These are phyloP conservation scores for Moesziomyces antarcticus DNA, from an alignment of 1,284 basidiomycete species.

Conservation along the genomic window DNA sequence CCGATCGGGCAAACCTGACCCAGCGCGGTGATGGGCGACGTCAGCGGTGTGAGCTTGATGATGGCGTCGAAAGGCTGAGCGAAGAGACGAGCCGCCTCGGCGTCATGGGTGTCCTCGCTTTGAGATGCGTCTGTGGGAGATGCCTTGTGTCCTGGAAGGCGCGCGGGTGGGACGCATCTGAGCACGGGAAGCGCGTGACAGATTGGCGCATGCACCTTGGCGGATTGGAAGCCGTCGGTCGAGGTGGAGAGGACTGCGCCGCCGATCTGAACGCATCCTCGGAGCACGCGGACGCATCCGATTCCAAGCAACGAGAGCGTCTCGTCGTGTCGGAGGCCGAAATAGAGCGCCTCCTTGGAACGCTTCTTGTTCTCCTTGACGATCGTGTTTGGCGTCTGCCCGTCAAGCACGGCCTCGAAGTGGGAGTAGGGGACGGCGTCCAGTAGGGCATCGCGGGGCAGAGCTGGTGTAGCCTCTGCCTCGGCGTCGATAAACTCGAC, in stretches of 20 bases:
- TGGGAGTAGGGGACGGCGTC: slow-evolving; percentile 37
- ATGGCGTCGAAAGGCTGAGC: slow-evolving; percentile 18
- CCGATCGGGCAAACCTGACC: slow-evolving; percentile 37
- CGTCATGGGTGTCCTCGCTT: neutral
- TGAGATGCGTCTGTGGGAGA: neutral
- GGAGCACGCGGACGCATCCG: slow-evolving; percentile 24
- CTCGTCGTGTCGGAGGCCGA: slow-evolving; percentile 26
- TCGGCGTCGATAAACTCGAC: neutral
- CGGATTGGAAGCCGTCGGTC: slow-evolving; percentile 10
- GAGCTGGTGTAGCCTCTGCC: neutral
- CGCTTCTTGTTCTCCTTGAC: slow-evolving; percentile 30
- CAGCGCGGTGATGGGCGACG: slow-evolving; percentile 25
- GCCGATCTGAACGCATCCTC: slow-evolving; percentile 33
- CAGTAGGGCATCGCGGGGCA: slow-evolving; percentile 17
- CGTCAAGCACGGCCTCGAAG: slow-evolving; percentile 18
- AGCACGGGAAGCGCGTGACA: slow-evolving; percentile 34
- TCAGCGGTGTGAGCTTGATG: slow-evolving; percentile 29
- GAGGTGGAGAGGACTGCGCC: slow-evolving; percentile 27
- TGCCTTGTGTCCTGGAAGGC: slow-evolving; percentile 3
- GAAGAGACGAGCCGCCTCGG: neutral
- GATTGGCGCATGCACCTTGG: slow-evolving; percentile 33
- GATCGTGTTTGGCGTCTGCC: slow-evolving; percentile 4
- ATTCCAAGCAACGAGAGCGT: slow-evolving; percentile 37
- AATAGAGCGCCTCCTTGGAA: slow-evolving; percentile 23
- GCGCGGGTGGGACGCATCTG: slow-evolving; percentile 14